These are phyloP conservation scores for Blastomyces silverae DNA, from an alignment of 2,329 filamentous ascomycete species.

Conservation along the genomic window DNA sequence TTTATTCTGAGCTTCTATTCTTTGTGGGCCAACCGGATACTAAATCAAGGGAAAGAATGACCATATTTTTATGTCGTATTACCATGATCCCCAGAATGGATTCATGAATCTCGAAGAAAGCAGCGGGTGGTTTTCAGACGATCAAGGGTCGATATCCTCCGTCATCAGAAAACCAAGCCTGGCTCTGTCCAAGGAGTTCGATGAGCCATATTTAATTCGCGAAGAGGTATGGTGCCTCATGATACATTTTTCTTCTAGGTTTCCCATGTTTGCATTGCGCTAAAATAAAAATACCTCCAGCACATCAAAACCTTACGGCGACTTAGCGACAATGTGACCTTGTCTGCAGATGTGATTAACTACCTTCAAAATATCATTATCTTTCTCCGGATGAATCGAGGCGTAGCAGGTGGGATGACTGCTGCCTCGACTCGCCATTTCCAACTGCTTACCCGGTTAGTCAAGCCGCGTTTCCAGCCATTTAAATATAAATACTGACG, in stretches of 20 bases:
- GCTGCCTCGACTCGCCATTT: conserved; percentile 74
- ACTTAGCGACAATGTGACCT: conserved; percentile 52
- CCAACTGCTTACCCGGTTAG: conserved; percentile 56
- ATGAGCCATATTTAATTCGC: conserved; percentile 10
- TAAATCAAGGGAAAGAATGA: conserved; percentile 52
- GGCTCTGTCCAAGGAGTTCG: background rate
- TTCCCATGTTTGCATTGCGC: background rate
- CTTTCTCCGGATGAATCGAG: conserved; percentile 81
- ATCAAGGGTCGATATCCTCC: conserved; percentile 33
- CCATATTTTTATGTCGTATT: conserved; percentile 80
- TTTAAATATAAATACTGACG: conserved; percentile 22
- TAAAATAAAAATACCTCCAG: conserved; percentile 21
- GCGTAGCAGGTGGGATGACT: conserved; percentile 69
- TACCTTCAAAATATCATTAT: conserved; percentile 84
- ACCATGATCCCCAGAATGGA: conserved; percentile 65
- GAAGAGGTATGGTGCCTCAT: conserved; percentile 13
- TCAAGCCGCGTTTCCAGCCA: conserved; percentile 8
- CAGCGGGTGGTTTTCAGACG: conserved; percentile 36
- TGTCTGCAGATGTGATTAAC: conserved; percentile 69
- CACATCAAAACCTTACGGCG: conserved; percentile 53
- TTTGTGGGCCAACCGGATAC: background rate
- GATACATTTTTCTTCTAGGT: background rate
- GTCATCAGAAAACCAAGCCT: conserved; percentile 30
- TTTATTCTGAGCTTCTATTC: background rate
- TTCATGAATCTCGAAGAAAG: conserved; percentile 67